Base-by-base conservation (phyloP, 768 basidiomycete species). In the Nidularia sp. region DNA sequence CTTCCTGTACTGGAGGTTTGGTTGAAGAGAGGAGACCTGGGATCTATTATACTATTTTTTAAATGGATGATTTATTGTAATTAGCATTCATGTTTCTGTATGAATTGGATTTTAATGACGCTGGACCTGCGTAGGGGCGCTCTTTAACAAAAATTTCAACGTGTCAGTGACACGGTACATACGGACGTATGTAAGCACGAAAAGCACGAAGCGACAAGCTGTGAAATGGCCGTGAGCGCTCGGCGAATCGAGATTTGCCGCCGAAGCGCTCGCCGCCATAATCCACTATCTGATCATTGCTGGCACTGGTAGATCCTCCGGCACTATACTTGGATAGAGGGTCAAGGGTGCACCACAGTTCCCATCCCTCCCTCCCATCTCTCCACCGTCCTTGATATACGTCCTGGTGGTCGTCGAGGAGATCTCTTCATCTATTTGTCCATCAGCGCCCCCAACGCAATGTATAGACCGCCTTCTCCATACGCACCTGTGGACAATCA, bases 1-100 rank as follows among this genome's bases (percentile, higher is more conserved):
- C 56, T 62, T 92, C 47, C 60, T 91, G 39, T 89, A 82, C 71
- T 92, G 90, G 89, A 82, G 85, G 65, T 90, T 91, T 62, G 70
- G 74, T 53, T 77, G 66, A 69, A n/a, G 45, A 22, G 45, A 12
- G 45, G 18, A 18, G 18, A 18, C 18, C 18, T 18, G 18, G 18
- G 18, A 18, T 18, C 18, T 18, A 18, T 18, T 18, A 18, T 18
- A 18, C 18, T 18, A 18, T 18, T 18, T 18, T 18, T 18, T 18
- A 18, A 18, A 18, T 18, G 18, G 18, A 18, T 18, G 18, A 18
- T 18, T 18, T 29, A n/a, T 22, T 45, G 45, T 45, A 45, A 45
- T 45, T n/a, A n/a, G 9, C 18, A 9, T n/a, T 39, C 36, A 39
- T 39, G 9, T 39, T 39, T 39, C 36, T 39, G n/a, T 39, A 9